Conservation (phyloP, 2,329 filamentous ascomycete species). For the Pseudohalonectria lignicola region DNA sequence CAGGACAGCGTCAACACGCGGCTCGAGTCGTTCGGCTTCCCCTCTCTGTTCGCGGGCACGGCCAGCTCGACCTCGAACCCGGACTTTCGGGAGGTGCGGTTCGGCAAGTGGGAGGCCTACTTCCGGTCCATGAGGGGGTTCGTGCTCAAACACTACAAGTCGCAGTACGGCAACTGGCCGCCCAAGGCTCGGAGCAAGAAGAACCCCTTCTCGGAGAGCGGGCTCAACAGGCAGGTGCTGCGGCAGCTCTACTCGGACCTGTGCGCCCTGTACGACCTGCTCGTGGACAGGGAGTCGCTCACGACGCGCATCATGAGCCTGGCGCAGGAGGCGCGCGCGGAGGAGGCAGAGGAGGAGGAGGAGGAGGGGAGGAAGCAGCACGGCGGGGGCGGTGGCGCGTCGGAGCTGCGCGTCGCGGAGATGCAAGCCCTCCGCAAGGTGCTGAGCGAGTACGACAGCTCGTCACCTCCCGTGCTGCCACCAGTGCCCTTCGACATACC, state of each 20-base stretch:
- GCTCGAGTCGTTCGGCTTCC: conserved; percentile 84
- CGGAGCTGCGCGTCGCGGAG: conserved; percentile 38
- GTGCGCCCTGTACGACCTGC: conserved; percentile 74
- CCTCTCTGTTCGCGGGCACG: conserved; percentile 76
- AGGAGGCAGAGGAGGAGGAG: no score
- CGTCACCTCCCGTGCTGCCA: conserved; percentile 78
- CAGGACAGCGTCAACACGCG: conserved; percentile 59
- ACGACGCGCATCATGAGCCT: conserved; percentile 72
- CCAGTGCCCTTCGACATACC: conserved; percentile 87
- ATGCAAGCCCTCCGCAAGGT: conserved; percentile 66
- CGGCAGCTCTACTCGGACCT: conserved; percentile 78
- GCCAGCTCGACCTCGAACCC: conserved; percentile 70
- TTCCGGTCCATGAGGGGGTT: conserved; percentile 69
- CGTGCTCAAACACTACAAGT: conserved; percentile 55
- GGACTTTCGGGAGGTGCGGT: conserved; percentile 69
- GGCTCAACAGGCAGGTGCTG: conserved; percentile 75
- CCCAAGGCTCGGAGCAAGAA: conserved; percentile 88
- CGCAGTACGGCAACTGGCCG: conserved; percentile 62
- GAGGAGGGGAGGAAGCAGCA: conserved; percentile 14
- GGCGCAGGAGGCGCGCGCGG: conserved; percentile 36
- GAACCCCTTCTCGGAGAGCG: conserved; percentile 76
- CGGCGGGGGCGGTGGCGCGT: conserved; percentile 11
- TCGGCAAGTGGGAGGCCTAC: conserved; percentile 70
- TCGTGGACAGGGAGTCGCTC: conserved; percentile 68
- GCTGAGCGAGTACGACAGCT: conserved; percentile 79